Evolutionary conservation across 192 early-diverging fungal species (phyloP), one percentile per base, ranked within the genome.

Genomic region (Gigaspora rosea): DNA sequence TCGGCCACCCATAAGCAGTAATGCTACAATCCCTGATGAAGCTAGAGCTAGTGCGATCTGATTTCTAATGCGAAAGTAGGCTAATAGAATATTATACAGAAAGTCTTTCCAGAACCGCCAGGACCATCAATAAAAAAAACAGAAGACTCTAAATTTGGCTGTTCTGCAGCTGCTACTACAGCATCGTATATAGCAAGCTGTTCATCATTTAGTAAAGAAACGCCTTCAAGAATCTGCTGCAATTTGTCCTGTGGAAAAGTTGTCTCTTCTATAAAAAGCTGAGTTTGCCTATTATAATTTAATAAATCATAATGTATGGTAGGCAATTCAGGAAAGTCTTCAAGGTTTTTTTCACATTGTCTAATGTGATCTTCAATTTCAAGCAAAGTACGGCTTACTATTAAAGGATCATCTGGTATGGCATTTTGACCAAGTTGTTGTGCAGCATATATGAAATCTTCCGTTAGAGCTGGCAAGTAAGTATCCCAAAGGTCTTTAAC

Each of bases 1-100:
- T 35, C 50, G 50, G 4, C 78, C 80, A 49, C 46, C 62, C 54
- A 73, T 22, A 18, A 85, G 50, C 5, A 79, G 63, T 58, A 81
- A 58, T 3, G 82, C 69, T 15, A 80, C 76, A 47, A 79, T 83
- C 12, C 78, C 79, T 10, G 76, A 80, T 7, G 78, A 78, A 0
- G 84, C 84, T 4, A 78, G 65, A 18, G 74, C 75, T 22, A 80
- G 50, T 1, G 77, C 52, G 8, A 74, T 54, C 10, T 59, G 6
- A 20, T 20, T 33, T 3, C 27, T 32, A 7, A 6, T 33, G 8
- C 12, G 6, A 10, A 79, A 16, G 7, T 78, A 48, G 0, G 63
- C 48, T 11, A 84, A 69, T 3, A 84, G 32, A 1, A 59, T 61
- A 41, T 78, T 80, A 67, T 75, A 82, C 9, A 81, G 46, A 75